Base-by-base conservation (phyloP, 2,329 filamentous ascomycete genomes). In the Aspergillus aculeatinus region DNA sequence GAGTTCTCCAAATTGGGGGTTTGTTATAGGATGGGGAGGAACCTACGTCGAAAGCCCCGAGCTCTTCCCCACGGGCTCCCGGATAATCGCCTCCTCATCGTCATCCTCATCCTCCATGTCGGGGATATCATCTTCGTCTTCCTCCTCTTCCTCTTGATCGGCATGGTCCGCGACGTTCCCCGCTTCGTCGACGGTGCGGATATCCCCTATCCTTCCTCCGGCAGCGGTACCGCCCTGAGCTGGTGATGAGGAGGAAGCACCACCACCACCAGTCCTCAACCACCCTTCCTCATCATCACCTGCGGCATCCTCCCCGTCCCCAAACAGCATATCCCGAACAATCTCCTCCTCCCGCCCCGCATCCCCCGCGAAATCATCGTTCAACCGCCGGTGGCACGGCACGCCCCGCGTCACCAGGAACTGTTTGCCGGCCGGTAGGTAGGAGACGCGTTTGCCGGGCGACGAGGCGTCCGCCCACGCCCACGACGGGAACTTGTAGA, bases 401-500 rank as follows among this genome's bases (percentile, higher is more conserved):
- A 99, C 93, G 60, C 95, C 94, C 61, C 94, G 89, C 11, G 95
- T 97, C 48, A 98, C 90, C 42, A 99, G 85, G 72, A 92, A 99
- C 83, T 99, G 95, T 80, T 98, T 99, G 55, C 90, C 91, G 0
- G 87, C 79, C 0, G 95, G 95, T 4, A 99, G 86, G 73, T 96
- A 91, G 65, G 82, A 81, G 58, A 91, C 90, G 64, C 92, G 89
- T 75, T 92, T 91, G 63, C 86, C 84, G 1, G 88, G 85, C n/a
- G 88, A 87, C 58, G 94, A 90, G 67, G 94, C 93, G 70, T 95
- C 91, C 66, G 90, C 88, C 95, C 95, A 99, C 53, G 91, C 90
- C 95, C 95, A 99, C 60, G 94, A 96, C 9, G 94, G 95, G 79
- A 99, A 99, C 82, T 97, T 98, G 87, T 96, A 96, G 72, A 96